A percentile compares a stretch with the other conserved stretches of the same genome.
Conservation (phyloP, 805 yeast genomes). For the Starmera dryadoides region DNA sequence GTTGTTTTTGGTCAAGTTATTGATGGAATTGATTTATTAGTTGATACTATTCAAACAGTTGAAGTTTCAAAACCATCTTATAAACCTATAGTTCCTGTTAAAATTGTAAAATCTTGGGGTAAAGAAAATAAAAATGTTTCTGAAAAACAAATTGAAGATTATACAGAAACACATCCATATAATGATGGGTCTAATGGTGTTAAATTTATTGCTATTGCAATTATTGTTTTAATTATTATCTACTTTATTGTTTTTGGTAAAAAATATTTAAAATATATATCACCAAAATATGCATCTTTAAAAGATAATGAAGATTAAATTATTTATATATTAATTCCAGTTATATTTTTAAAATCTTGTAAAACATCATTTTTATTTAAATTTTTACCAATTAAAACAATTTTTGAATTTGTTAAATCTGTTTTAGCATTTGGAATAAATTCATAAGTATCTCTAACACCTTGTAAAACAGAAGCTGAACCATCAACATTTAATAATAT, state of each 20-base stretch:
- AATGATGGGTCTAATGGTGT: constrained; percentile 5
- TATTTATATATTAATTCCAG: constrained; percentile 2
- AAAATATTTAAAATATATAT: neutral
- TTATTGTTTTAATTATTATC: constrained; percentile 9
- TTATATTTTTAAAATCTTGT: constrained; percentile 22
- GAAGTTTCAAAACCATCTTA: constrained; percentile 31
- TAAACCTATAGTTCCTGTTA: constrained; percentile 37
- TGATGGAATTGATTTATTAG: constrained; percentile 53
- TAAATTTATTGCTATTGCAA: constrained; percentile 11
- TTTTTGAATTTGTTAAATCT: constrained; percentile 38
- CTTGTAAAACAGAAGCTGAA: constrained; percentile 48
- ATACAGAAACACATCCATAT: constrained; percentile 4
- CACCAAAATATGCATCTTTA: constrained; percentile 19
- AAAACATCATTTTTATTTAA: constrained; percentile 31
- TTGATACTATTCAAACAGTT: constrained; percentile 52
- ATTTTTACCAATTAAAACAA: constrained; percentile 73
- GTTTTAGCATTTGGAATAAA: constrained; percentile 41
- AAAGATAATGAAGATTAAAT: constrained; percentile 12
- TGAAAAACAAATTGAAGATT: constrained; percentile 5
- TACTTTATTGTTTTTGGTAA: constrained; percentile 11
- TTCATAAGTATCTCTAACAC: constrained; percentile 90
- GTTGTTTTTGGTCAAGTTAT: constrained; percentile 77
- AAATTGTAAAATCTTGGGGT: constrained; percentile 27
- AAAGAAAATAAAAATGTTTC: constrained; percentile 17
- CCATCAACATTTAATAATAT: constrained; percentile 38